phyloP scores from a whole-genome alignment of 225 moss, liverwort and hornwort species.

The Neckera pumila region DNA sequence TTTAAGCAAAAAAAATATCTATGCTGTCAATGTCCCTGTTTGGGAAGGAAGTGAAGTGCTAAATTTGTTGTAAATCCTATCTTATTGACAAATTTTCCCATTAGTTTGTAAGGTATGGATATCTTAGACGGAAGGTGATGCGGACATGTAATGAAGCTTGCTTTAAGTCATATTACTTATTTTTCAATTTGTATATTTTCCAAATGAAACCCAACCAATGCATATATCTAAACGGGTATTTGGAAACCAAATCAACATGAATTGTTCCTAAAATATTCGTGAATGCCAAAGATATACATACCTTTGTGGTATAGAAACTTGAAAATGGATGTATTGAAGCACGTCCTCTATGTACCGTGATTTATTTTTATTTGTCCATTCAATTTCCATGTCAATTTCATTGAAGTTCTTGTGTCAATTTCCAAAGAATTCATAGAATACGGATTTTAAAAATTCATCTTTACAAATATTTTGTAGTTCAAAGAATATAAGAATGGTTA shows the following conservation, averaged over 20 bases:
- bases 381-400: too few relatives aligned
- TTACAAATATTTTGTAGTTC: neutral
- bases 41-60: too few relatives aligned
- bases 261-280: neutral
- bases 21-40: rapidly evolving
- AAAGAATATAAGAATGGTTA: neutral
- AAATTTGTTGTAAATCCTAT: too few relatives aligned
- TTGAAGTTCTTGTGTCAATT: neutral
- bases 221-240: neutral
- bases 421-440: neutral
- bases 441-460: neutral
- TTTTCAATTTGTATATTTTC: neutral
- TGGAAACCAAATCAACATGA: neutral
- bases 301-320: neutral
- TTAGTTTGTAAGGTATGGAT: too few relatives aligned
- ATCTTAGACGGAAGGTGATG: too few relatives aligned
- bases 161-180: neutral
- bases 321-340: neutral
- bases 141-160: neutral
- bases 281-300: neutral
- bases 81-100: too few relatives aligned
- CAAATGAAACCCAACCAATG: neutral
- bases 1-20: neutral
- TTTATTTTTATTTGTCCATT: too few relatives aligned
- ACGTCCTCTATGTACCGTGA: rapidly evolving